phyloP scores from a whole-genome alignment of 2,329 filamentous ascomycete species.

The Emergomyces pasteurianus region DNA sequence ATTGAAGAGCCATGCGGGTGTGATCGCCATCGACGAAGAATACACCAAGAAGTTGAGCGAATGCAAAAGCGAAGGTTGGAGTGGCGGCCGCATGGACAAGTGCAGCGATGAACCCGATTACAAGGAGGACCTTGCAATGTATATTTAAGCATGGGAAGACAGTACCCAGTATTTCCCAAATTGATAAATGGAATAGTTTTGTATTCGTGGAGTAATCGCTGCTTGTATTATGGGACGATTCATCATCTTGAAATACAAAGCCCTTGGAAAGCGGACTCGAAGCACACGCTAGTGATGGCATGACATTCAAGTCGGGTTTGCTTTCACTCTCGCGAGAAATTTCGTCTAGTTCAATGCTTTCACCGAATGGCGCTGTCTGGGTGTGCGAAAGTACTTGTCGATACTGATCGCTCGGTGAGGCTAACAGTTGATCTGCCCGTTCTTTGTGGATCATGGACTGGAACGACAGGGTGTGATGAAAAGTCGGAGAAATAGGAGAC shows the following conservation, averaged over 20 bases:
- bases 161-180: constrained; percentile 51
- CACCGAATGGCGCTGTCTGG: neutral
- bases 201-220: neutral
- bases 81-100: constrained; percentile 54
- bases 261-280: neutral
- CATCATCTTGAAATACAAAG: neutral
- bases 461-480: neutral
- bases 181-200: constrained; percentile 10
- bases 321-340: neutral
- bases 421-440: neutral
- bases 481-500: constrained; percentile 1
- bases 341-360: neutral
- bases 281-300: neutral
- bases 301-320: neutral
- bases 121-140: constrained; percentile 42
- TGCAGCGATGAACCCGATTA: constrained; percentile 50
- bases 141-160: constrained; percentile 55
- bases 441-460: constrained; percentile 6
- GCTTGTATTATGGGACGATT: neutral
- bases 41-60: constrained; percentile 58
- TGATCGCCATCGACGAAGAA: constrained; percentile 49
- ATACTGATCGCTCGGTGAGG: neutral
- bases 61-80: constrained; percentile 63
- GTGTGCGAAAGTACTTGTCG: neutral
- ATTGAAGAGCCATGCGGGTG: constrained; percentile 44